Conservation (phyloP, 345 rosid species). For the Hibiscus tridactylites region DNA sequence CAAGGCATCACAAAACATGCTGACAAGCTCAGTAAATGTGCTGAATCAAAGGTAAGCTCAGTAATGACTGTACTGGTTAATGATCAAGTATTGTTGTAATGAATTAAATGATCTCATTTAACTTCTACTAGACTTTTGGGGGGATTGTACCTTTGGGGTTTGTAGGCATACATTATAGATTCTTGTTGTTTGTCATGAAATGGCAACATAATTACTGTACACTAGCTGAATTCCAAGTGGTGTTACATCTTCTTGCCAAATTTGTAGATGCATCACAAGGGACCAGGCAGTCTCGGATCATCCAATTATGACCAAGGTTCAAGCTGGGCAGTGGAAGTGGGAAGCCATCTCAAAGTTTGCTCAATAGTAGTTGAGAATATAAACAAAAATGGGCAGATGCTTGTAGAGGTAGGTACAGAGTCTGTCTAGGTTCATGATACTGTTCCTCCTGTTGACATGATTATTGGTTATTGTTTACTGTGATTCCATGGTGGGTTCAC, state of each 20-base stretch:
- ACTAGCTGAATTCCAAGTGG: not conserved
- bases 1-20: constrained; percentile 83
- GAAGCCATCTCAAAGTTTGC: constrained; percentile 81
- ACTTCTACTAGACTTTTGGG: not conserved
- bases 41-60: constrained; percentile 47
- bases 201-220: not conserved
- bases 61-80: not conserved
- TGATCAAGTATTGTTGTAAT: not conserved
- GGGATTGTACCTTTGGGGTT: not conserved
- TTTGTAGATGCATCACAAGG: constrained; percentile 60
- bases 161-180: not conserved
- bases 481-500: not conserved
- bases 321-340: constrained; percentile 85
- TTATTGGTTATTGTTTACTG: not conserved
- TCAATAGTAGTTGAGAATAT: constrained; percentile 85
- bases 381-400: constrained; percentile 73
- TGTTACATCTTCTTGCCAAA: constrained; percentile 6
- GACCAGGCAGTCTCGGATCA: constrained; percentile 27
- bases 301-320: constrained; percentile 46
- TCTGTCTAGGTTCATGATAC: not conserved
- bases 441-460: not conserved
- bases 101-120: too few species aligned
- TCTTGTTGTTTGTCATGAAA: not conserved
- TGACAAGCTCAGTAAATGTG: constrained; percentile 68
- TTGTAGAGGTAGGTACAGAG: constrained; percentile 56